Conservation (phyloP, 495 filamentous ascomycete species). For the Penicillium ucsense region DNA sequence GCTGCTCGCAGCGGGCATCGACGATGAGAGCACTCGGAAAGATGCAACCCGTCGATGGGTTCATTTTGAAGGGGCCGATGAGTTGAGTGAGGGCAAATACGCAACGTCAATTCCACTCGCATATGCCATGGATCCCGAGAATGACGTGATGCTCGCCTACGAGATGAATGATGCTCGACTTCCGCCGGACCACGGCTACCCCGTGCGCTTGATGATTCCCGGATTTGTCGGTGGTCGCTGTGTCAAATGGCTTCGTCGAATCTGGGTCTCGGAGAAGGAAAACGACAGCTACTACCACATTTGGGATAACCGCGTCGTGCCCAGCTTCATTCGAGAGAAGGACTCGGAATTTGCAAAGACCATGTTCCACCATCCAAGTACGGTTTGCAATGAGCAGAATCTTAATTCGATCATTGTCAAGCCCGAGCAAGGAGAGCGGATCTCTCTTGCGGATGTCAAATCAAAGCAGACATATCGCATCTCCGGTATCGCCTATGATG, state of each 20-base stretch:
- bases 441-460: neutral
- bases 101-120: slow-evolving; percentile 48
- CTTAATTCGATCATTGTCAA: slow-evolving; percentile 1
- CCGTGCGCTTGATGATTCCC: slow-evolving; percentile 46
- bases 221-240: slow-evolving; percentile 46
- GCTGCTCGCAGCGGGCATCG: neutral
- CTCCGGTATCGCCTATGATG: neutral
- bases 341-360: neutral
- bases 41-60: slow-evolving; percentile 26
- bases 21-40: slow-evolving; percentile 14
- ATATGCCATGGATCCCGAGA: slow-evolving; percentile 37
- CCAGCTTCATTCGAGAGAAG: neutral
- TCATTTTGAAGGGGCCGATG: slow-evolving; percentile 45
- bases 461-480: neutral
- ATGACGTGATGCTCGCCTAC: slow-evolving; percentile 52
- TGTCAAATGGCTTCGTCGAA: slow-evolving; percentile 47
- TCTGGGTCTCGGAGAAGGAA: neutral
- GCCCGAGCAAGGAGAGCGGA: neutral
- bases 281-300: neutral
- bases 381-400: neutral
- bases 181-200: slow-evolving; percentile 50
- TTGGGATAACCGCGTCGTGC: neutral
- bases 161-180: slow-evolving; percentile 46
- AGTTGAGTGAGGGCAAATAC: slow-evolving; percentile 31
- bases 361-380: neutral